Evolutionary conservation across 345 rosid genomes (phyloP), one percentile per base, ranked within the genome.

Genomic region (Aethionema arabicum): DNA sequence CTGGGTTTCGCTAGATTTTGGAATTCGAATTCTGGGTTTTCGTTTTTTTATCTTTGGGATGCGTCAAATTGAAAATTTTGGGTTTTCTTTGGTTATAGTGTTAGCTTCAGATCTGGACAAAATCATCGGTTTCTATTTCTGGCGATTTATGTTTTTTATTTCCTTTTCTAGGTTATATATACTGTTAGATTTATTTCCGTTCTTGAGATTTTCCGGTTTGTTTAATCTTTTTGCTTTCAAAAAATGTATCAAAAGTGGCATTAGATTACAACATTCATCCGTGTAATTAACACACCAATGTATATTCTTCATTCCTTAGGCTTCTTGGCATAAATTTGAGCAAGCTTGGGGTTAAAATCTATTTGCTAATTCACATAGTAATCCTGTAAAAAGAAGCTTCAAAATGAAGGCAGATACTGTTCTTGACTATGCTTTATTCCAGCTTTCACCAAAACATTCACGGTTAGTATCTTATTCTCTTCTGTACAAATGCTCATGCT

Each of bases 381-480:
- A 32, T 47, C 52, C 38, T 32, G 42, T 37, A 27, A 65, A 27
- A 65, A 56, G 45, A 43, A 31, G 30, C 60, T 56, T 40, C 16
- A 32, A 67, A 61, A 92, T 92, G 98, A 89, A 79, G 72, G 59
- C 85, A 3, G 82, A 82, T 11, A 51, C 71, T 3, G 72, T 77
- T 56, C 83, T 92, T 66, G 98, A 92, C 67, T 79, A 77, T 72
- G 98, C 93, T 0, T 68, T 82, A 50, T 89, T 92, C 66, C 90
- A 87, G 66, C 78, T 92, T 65, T 87, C 95, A 0, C 93, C 89
- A 21, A 89, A 65, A 72, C 84, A 79, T 67, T 74, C 93, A 0
- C 69, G 84, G 98, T 92, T 65, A 67, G 87, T 56, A 50, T 37
- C 57, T 12, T 51, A 9, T 12, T 13, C 5, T 47, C 14, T 16